Percentiles rank a stretch among this genome's conserved stretches.
Conservation (phyloP, 139 green algal species). For the Tetraselmis chui region DNA sequence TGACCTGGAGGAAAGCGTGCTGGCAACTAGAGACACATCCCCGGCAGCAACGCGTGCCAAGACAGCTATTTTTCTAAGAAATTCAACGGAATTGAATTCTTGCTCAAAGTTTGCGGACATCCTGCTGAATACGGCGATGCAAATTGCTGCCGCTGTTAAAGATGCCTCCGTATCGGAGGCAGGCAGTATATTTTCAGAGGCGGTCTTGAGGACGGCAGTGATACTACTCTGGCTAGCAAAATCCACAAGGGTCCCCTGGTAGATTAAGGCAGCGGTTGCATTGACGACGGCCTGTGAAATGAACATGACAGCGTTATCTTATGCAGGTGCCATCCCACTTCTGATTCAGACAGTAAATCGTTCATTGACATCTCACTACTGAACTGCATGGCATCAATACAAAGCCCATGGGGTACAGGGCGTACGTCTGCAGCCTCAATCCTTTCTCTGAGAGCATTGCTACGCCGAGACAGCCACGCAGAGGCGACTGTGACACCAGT, state of each 20-base stretch:
- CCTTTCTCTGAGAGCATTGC: not conserved
- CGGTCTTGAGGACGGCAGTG: not conserved
- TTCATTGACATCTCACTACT: too few relatives aligned
- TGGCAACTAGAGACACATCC: not conserved
- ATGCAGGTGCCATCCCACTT: too few relatives aligned
- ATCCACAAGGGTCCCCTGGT: not conserved
- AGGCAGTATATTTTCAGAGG: too few relatives aligned
- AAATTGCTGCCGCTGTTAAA: too few relatives aligned
- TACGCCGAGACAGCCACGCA: not conserved
- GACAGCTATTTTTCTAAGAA: not conserved
- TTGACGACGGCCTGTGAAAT: not conserved
- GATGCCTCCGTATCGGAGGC: too few relatives aligned
- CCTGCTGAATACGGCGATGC: too few relatives aligned
- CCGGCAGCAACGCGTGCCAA: not conserved
- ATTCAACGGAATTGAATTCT: not conserved
- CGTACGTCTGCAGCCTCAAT: not conserved
- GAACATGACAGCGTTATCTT: too few relatives aligned
- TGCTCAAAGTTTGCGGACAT: too few relatives aligned
- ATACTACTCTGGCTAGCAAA: not conserved
- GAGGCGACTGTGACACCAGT: not conserved
- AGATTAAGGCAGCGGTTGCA: not conserved
- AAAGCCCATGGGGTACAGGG: too few relatives aligned
- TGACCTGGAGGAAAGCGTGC: not conserved
- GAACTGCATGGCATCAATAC: too few relatives aligned
- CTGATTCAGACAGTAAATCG: too few relatives aligned